Evolutionary conservation across 1,284 basidiomycete genomes (phyloP).

Genomic region (Boletus smithii): DNA sequence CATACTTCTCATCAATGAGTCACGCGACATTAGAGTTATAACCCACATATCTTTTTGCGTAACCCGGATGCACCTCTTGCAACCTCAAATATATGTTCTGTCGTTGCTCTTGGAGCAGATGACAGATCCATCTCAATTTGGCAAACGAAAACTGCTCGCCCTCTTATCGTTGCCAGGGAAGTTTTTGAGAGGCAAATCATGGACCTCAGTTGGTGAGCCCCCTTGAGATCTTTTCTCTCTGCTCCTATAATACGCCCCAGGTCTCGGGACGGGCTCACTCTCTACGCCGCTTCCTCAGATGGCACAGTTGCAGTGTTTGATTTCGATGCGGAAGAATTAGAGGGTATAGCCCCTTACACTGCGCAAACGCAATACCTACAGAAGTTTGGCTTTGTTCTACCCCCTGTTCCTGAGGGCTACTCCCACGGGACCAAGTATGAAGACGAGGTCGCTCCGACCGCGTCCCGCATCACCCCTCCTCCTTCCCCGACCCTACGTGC

Average conservation of each 20-base stretch:
- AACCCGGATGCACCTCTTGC: slow-evolving; percentile 61
- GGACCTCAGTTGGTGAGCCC: slow-evolving; percentile 86
- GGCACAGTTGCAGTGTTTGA: slow-evolving; percentile 88
- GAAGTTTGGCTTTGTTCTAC: slow-evolving; percentile 71
- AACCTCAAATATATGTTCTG: slow-evolving; percentile 76
- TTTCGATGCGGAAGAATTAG: slow-evolving; percentile 79
- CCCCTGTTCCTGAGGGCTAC: slow-evolving; percentile 64
- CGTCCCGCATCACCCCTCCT: slow-evolving; percentile 47
- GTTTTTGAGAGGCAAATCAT: slow-evolving; percentile 94
- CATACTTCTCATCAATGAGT: slow-evolving; percentile 15
- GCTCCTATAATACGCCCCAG: slow-evolving; percentile 38
- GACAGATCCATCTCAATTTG: slow-evolving; percentile 88
- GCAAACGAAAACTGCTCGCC: slow-evolving; percentile 88
- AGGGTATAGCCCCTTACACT: slow-evolving; percentile 74
- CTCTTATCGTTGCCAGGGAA: slow-evolving; percentile 89
- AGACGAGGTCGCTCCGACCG: slow-evolving; percentile 14
- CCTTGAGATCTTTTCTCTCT: slow-evolving; percentile 7
- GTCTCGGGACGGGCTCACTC: slow-evolving; percentile 86
- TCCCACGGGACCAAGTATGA: slow-evolving; percentile 48
- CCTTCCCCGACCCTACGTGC: slow-evolving; percentile 41
- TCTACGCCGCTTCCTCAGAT: slow-evolving; percentile 95
- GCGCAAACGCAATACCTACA: slow-evolving; percentile 75
- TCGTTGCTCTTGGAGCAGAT: slow-evolving; percentile 89
- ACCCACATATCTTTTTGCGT: slow-evolving; percentile 87
- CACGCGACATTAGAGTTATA: slow-evolving; percentile 65